These are phyloP conservation scores for Hevea brasiliensis DNA, from an alignment of 345 rosid species.

Conservation along the genomic window DNA sequence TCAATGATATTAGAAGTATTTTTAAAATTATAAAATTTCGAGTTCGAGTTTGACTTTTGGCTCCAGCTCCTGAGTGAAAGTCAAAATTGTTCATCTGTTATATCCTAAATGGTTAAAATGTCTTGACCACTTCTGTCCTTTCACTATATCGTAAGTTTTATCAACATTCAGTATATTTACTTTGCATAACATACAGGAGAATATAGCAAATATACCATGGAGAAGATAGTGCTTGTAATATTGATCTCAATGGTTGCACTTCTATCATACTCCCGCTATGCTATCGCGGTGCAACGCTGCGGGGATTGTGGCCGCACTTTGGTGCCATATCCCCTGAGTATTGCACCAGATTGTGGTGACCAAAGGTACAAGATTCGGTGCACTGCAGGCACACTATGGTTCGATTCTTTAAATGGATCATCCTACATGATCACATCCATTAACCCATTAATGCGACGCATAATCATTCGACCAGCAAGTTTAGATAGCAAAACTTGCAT, in stretches of 20 bases:
- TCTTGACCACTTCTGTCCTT: too few species aligned
- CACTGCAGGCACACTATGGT: slow-evolving; percentile 41
- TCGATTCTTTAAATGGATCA: slow-evolving; percentile 37
- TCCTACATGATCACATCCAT: slow-evolving; percentile 51
- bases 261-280: background rate
- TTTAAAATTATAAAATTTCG: too few species aligned
- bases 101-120: background rate
- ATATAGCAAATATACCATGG: slow-evolving; percentile 5
- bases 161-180: background rate
- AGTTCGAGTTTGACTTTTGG: too few species aligned
- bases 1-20: too few species aligned
- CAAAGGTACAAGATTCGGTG: slow-evolving; percentile 39
- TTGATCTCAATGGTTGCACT: background rate
- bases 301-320: slow-evolving; percentile 6
- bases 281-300: background rate
- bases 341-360: slow-evolving; percentile 17
- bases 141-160: too few species aligned
- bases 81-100: too few species aligned
- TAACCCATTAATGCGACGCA: slow-evolving; percentile 38
- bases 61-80: background rate
- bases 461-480: slow-evolving; percentile 40
- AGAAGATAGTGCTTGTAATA: background rate
- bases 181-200: background rate
- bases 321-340: slow-evolving; percentile 24
- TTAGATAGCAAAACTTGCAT: slow-evolving; percentile 32